These are phyloP conservation scores for Penicillium simplicissimum DNA, from an alignment of 495 filamentous ascomycete species.

Conservation along the genomic window DNA sequence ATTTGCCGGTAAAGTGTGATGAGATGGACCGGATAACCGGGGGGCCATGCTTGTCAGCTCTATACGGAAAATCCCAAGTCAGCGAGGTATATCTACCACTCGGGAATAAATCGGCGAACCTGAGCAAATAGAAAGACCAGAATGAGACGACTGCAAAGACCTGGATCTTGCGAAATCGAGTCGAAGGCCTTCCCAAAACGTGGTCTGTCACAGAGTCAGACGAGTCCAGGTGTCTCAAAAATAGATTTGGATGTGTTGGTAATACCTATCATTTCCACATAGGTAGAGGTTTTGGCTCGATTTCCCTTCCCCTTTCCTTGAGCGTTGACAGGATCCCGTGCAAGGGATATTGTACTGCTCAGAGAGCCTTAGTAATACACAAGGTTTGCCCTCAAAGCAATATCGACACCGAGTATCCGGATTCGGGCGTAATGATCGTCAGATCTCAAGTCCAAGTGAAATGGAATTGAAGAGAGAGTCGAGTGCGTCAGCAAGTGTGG, in stretches of 20 bases:
- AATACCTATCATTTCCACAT: constrained; percentile 41
- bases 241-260: not conserved
- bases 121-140: constrained; percentile 82
- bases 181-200: constrained; percentile 86
- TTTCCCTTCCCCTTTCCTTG: not conserved
- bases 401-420: not conserved
- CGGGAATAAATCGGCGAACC: constrained; percentile 44
- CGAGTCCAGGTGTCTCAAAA: not conserved
- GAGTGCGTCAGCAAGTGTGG: not conserved
- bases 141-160: constrained; percentile 88
- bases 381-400: not conserved
- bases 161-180: constrained; percentile 88
- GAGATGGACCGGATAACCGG: constrained; percentile 74
- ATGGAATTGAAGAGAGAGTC: not conserved
- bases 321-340: not conserved
- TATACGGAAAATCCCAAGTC: constrained; percentile 29
- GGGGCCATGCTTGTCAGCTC: constrained; percentile 86
- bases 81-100: not conserved
- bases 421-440: not conserved
- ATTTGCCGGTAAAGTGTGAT: constrained; percentile 59
- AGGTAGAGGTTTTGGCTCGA: not conserved
- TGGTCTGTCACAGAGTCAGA: constrained; percentile 60
- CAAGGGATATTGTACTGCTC: not conserved
- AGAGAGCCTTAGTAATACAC: not conserved
- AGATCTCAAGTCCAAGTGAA: not conserved